Percentiles rank a stretch among this genome's conserved stretches.
Conservation (phyloP, 2,329 filamentous ascomycete species). For the Epicoccum nigrum region DNA sequence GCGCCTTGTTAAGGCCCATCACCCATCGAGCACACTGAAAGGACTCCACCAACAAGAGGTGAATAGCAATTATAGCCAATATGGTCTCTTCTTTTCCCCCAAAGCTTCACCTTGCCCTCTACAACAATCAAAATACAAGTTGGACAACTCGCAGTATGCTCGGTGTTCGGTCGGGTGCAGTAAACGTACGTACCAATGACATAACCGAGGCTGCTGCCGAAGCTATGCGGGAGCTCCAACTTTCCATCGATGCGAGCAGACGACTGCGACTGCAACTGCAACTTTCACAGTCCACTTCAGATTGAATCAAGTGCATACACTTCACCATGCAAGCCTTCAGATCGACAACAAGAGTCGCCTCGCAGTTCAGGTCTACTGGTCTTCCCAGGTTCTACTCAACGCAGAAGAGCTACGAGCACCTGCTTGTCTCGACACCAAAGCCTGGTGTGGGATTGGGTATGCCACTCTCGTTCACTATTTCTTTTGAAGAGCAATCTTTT, state of each 20-base stretch:
- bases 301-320: background rate
- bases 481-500: background rate
- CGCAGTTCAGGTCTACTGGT: conserved; percentile 62
- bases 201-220: conserved; percentile 16
- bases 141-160: no score
- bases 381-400: conserved; percentile 62
- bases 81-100: no score
- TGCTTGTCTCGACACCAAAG: conserved; percentile 80
- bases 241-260: background rate
- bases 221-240: conserved; percentile 15
- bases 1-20: no score
- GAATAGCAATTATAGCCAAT: no score
- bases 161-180: background rate
- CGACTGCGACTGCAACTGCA: background rate
- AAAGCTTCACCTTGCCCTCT: no score
- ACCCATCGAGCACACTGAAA: no score
- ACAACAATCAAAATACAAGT: no score
- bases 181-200: no score
- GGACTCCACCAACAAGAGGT: no score
- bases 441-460: conserved; percentile 90
- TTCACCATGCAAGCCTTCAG: conserved; percentile 58
- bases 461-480: background rate
- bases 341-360: conserved; percentile 65
- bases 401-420: conserved; percentile 71
- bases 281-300: background rate